These are phyloP conservation scores for Stemphylium beticola DNA, from an alignment of 2,329 filamentous ascomycete genomes.

Conservation along the genomic window DNA sequence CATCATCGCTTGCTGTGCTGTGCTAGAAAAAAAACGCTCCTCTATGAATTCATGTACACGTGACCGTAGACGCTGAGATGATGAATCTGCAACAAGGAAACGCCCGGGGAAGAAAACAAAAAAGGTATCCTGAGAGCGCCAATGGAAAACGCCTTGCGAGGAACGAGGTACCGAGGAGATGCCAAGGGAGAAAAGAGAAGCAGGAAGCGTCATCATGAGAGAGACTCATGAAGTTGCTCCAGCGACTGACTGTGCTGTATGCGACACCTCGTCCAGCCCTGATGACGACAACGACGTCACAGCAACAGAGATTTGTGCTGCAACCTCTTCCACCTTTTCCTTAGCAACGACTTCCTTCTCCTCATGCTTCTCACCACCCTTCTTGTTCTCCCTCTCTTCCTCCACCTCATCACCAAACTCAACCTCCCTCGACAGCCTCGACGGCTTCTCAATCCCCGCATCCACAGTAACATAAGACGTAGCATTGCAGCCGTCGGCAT, in stretches of 20 bases:
- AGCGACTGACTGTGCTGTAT: background rate
- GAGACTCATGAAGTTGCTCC: background rate
- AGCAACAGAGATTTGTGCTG: background rate
- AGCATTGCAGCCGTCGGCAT: constrained; percentile 47
- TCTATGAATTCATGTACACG: too few relatives aligned
- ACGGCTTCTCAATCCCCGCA: constrained; percentile 43
- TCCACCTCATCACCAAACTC: constrained; percentile 25
- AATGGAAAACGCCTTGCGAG: too few relatives aligned
- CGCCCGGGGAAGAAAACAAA: background rate
- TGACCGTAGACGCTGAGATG: too few relatives aligned
- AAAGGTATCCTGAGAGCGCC: background rate
- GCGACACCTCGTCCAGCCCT: background rate
- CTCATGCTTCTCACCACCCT: constrained; percentile 12
- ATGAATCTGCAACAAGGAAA: too few relatives aligned
- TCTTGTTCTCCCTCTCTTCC: constrained; percentile 21
- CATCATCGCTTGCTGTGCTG: too few relatives aligned
- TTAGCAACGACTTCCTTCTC: background rate
- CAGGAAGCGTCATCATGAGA: background rate
- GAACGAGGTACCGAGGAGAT: too few relatives aligned
- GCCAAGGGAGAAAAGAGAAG: background rate
- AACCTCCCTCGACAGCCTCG: constrained; percentile 44
- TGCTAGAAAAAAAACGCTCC: too few relatives aligned
- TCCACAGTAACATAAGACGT: constrained; percentile 47
- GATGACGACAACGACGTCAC: background rate
- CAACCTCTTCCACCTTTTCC: background rate